A percentile compares a stretch with the other conserved stretches of the same genome.
Conservation (phyloP, 768 basidiomycete species). For the Infundibulicybe gibba region DNA sequence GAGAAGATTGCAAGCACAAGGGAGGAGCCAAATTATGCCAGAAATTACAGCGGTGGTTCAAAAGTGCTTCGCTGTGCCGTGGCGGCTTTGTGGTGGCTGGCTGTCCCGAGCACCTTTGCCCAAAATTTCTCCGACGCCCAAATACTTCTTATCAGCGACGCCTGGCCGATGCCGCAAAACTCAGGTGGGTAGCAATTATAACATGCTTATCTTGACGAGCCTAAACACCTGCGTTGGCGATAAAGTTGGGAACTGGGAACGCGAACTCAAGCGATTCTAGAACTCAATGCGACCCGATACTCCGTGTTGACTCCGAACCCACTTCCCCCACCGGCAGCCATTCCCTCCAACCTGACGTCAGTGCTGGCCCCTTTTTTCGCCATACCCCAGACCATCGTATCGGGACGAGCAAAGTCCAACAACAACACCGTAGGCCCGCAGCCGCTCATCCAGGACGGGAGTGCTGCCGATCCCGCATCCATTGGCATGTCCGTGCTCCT, state of each 20-base stretch:
- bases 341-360: slow-evolving; percentile 25
- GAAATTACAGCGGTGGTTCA: too few relatives aligned
- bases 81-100: too few relatives aligned
- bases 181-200: not conserved
- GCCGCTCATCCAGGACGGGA: slow-evolving; percentile 52
- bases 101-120: not conserved
- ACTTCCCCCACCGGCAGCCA: slow-evolving; percentile 32
- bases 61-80: too few relatives aligned
- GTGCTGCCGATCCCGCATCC: slow-evolving; percentile 76
- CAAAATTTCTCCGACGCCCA: not conserved
- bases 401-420: slow-evolving; percentile 38
- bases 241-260: slow-evolving; percentile 57
- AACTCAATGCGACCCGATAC: slow-evolving; percentile 38
- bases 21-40: too few relatives aligned
- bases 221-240: not conserved
- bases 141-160: not conserved
- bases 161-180: not conserved
- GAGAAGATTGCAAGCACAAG: too few relatives aligned
- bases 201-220: not conserved
- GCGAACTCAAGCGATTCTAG: slow-evolving; percentile 45
- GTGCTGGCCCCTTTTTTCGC: slow-evolving; percentile 51
- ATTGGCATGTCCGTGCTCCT: slow-evolving; percentile 69
- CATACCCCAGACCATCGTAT: slow-evolving; percentile 50
- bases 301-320: slow-evolving; percentile 36
- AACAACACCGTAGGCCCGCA: slow-evolving; percentile 45